Base-by-base conservation (phyloP, 108 stramenopile genomes). In the Cyclotella baltica region DNA sequence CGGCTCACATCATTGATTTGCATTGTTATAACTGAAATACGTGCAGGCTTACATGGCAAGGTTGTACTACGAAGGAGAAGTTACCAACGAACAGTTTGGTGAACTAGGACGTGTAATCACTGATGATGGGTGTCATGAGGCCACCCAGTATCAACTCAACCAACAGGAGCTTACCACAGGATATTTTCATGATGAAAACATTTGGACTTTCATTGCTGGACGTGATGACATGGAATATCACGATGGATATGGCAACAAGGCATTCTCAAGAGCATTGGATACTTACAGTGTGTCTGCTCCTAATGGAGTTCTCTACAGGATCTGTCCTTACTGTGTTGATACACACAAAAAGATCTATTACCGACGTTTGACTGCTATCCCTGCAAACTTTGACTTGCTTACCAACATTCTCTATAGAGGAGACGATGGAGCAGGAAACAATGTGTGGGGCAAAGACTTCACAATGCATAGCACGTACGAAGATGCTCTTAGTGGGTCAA, bases 401-500 rank as follows among this genome's bases (percentile, higher is more conserved):
- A 0, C 52, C 28, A 77, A 78, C 22, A 35, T 77, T 37, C 50
- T 74, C 38, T 71, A 80, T 25, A 50, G 43, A 4, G 6, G 33
- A 20, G 43, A 66, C 10, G 31, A 70, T 29, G 63, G 35, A 0
- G 51, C 13, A 46, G 63, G 31, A 3, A 40, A 55, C 3, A 82
- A 78, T 40, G 63, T 61, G 19, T 67, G 81, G 66, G 50, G 51
- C 48, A 55, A 55, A 23, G 81, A 81, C 58, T 82, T 85, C 50
- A 23, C 77, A 23, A 71, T 85, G 11, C 81, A 85, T 64, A 81
- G 80, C 10, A 78, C 64, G n/a, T 82, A 82, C 29, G 76, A 81
- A 43, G 85, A 85, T 56, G 85, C 85, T 22, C 20, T 82, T 59
- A 46, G 22, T 19, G 62, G 65, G 10, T 1, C 22, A 30, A 83